These are phyloP conservation scores for Lactarius akahatsu DNA, from an alignment of 768 basidiomycete genomes.

Conservation along the genomic window DNA sequence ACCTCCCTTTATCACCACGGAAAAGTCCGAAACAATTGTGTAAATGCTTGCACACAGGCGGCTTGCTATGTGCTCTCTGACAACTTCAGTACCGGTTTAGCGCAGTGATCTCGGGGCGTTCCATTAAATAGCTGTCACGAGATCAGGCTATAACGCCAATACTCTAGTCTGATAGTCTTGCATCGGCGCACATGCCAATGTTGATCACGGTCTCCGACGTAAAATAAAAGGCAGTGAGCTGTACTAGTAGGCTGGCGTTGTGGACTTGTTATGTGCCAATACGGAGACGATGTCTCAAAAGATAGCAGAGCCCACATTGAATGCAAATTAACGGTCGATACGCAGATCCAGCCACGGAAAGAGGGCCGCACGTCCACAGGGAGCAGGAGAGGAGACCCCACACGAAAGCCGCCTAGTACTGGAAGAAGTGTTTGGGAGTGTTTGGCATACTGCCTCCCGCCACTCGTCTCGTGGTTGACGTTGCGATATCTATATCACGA, in stretches of 20 bases:
- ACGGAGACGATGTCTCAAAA: background rate
- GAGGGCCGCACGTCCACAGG: background rate
- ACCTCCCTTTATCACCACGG: slow-evolving; percentile 52
- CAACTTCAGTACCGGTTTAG: background rate
- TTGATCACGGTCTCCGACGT: too few relatives aligned
- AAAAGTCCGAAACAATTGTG: background rate
- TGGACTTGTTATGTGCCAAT: background rate
- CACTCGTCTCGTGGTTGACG: too few relatives aligned
- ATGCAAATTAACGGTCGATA: too few relatives aligned
- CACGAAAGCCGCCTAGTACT: too few relatives aligned
- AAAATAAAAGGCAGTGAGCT: too few relatives aligned
- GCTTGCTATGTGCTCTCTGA: background rate
- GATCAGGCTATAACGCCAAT: too few relatives aligned
- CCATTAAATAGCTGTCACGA: background rate
- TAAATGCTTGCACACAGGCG: background rate
- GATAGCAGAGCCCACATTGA: background rate
- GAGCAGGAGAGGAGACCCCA: background rate
- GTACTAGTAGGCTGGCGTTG: too few relatives aligned
- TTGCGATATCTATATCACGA: background rate
- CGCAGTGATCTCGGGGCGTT: background rate
- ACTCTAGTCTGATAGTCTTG: too few relatives aligned
- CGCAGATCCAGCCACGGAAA: too few relatives aligned
- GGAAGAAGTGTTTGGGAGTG: too few relatives aligned
- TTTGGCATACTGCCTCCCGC: too few relatives aligned
- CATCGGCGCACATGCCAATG: too few relatives aligned